phyloP scores from a whole-genome alignment of 139 green algal species.

The Volvox reticuliferus region DNA sequence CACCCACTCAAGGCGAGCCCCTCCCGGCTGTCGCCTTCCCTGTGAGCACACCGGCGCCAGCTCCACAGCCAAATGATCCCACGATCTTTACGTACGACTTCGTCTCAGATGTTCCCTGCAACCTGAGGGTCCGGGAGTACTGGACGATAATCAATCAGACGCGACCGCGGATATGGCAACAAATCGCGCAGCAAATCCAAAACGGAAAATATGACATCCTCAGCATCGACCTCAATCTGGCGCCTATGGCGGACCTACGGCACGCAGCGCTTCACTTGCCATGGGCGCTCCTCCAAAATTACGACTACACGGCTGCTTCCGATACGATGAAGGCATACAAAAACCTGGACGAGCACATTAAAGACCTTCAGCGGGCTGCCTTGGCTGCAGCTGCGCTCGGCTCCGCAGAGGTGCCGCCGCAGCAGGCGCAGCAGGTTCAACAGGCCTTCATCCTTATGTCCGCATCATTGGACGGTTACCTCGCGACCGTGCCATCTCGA shows the following conservation, averaged over 20 bases:
- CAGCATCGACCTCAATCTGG: background rate
- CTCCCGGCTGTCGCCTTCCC: constrained; percentile 24
- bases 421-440: constrained; percentile 44
- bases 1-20: background rate
- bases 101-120: constrained; percentile 34
- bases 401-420: background rate
- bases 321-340: constrained; percentile 37
- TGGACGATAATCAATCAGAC: constrained; percentile 37
- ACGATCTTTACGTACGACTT: constrained; percentile 33
- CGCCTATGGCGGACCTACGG: constrained; percentile 48
- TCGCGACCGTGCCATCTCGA: background rate
- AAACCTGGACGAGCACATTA: constrained; percentile 38
- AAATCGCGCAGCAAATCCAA: constrained; percentile 48
- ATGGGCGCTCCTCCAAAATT: constrained; percentile 54
- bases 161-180: constrained; percentile 13
- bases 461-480: constrained; percentile 31
- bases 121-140: constrained; percentile 52
- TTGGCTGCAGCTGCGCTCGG: background rate
- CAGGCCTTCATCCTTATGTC: constrained; percentile 52
- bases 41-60: background rate
- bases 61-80: background rate
- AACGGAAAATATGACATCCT: background rate
- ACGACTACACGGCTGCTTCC: constrained; percentile 17
- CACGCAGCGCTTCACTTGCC: constrained; percentile 46
- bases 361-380: constrained; percentile 26